These are phyloP conservation scores for Tylopilus sp. DNA, from an alignment of 768 basidiomycete genomes.

Conservation along the genomic window DNA sequence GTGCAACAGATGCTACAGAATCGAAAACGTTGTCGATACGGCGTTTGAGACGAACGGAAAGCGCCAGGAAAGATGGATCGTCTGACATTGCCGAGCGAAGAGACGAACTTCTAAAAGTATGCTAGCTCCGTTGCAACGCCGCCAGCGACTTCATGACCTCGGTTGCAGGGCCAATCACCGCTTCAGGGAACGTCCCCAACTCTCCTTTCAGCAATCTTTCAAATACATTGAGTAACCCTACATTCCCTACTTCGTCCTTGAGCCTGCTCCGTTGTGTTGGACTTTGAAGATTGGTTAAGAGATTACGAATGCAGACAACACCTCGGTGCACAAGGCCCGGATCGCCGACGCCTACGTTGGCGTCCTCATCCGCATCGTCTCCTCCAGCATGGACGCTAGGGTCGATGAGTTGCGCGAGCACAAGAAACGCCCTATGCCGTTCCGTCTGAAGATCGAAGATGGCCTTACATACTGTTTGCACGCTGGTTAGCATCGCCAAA, in stretches of 20 bases:
- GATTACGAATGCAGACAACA: conserved; percentile 67
- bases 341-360: conserved; percentile 31
- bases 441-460: conserved; percentile 66
- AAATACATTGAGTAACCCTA: conserved; percentile 54
- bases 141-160: conserved; percentile 48
- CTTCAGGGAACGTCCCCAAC: conserved; percentile 32
- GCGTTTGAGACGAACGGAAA: conserved; percentile 40
- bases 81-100: conserved; percentile 15
- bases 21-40: conserved; percentile 56
- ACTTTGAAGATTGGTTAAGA: conserved; percentile 48
- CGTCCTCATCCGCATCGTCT: conserved; percentile 39
- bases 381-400: conserved; percentile 40
- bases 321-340: conserved; percentile 76
- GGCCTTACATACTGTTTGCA: conserved; percentile 53
- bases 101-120: neutral
- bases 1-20: conserved; percentile 13
- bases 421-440: conserved; percentile 56
- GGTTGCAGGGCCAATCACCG: conserved; percentile 44
- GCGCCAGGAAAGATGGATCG: conserved; percentile 36
- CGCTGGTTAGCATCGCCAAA: conserved; percentile 72
- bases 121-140: conserved; percentile 13
- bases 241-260: conserved; percentile 47
- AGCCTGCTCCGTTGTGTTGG: conserved; percentile 38
- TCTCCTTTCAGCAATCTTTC: conserved; percentile 45
- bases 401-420: conserved; percentile 67